Evolutionary conservation across 495 filamentous ascomycete species (phyloP).

Genomic region (Friedmanniomyces endolithicus): DNA sequence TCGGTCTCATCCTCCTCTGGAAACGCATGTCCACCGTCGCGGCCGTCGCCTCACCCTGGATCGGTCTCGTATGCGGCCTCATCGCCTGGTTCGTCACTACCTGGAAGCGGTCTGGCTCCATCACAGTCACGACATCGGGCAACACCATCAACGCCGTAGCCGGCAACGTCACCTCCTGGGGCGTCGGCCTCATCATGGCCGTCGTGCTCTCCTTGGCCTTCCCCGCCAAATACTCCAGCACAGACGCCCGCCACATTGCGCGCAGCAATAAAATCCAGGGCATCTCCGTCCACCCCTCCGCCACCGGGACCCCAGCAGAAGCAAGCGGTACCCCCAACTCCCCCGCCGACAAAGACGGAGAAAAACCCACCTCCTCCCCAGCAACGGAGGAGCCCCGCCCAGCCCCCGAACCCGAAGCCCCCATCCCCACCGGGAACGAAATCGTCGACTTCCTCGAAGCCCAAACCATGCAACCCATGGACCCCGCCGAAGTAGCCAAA

Average conservation of each 20-base stretch:
- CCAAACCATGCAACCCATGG: constrained; percentile 32
- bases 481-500: constrained; percentile 28
- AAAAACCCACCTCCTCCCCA: background rate
- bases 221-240: constrained; percentile 24
- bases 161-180: constrained; percentile 32
- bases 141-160: constrained; percentile 33
- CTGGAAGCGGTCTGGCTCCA: constrained; percentile 25
- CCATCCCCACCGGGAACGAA: constrained; percentile 26
- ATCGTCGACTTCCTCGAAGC: constrained; percentile 33
- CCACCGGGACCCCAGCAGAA: background rate
- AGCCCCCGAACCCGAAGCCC: constrained; percentile 4
- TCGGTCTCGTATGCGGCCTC: constrained; percentile 26
- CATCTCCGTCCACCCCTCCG: constrained; percentile 8
- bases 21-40: constrained; percentile 30
- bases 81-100: constrained; percentile 32
- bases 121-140: constrained; percentile 29
- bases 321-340: background rate
- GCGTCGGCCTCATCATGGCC: constrained; percentile 28
- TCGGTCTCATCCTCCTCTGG: constrained; percentile 33
- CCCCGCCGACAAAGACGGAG: constrained; percentile 2
- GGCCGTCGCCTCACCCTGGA: constrained; percentile 27
- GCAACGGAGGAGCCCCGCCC: background rate
- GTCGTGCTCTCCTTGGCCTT: constrained; percentile 29
- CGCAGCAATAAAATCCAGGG: constrained; percentile 28
- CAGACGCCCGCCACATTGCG: constrained; percentile 20